phyloP scores from a whole-genome alignment of 2,329 filamentous ascomycete genomes.

The Amylocarpus encephaloides region DNA sequence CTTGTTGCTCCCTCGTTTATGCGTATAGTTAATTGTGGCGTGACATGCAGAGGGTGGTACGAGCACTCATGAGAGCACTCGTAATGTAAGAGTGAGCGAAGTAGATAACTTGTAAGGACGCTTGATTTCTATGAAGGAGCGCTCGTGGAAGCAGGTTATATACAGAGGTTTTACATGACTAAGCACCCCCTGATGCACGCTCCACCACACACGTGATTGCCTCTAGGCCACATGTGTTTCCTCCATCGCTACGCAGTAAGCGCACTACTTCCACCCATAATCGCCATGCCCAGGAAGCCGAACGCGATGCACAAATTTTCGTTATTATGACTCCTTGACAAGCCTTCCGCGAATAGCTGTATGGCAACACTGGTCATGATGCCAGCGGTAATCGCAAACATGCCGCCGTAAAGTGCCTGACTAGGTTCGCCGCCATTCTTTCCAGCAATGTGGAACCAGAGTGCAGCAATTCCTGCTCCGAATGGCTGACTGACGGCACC shows the following conservation, averaged over 20 bases:
- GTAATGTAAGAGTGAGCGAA: too few relatives aligned
- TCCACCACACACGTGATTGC: too few relatives aligned
- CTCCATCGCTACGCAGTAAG: slow-evolving; percentile 52
- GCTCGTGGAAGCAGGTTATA: too few relatives aligned
- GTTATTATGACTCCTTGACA: slow-evolving; percentile 74
- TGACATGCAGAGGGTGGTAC: too few relatives aligned
- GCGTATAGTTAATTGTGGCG: too few relatives aligned
- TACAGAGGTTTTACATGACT: too few relatives aligned
- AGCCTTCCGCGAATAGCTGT: slow-evolving; percentile 75
- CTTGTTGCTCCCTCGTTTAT: too few relatives aligned
- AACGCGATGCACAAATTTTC: slow-evolving; percentile 70
- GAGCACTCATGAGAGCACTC: too few relatives aligned
- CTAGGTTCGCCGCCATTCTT: slow-evolving; percentile 44
- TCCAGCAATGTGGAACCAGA: slow-evolving; percentile 75
- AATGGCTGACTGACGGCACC: slow-evolving; percentile 84
- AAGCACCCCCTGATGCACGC: too few relatives aligned
- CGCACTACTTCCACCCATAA: slow-evolving; percentile 80
- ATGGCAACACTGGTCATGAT: slow-evolving; percentile 94
- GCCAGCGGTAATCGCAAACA: slow-evolving; percentile 85
- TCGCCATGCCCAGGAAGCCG: slow-evolving; percentile 78
- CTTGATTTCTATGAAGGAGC: too few relatives aligned
- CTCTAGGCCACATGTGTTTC: too few relatives aligned
- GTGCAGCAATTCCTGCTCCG: slow-evolving; percentile 74
- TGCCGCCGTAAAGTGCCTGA: slow-evolving; percentile 62
- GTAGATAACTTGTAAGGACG: too few relatives aligned